A percentile compares a stretch with the other conserved stretches of the same genome.
phyloP scores from a whole-genome alignment of 2,329 filamentous ascomycete genomes.

The Penicillium sp. region DNA sequence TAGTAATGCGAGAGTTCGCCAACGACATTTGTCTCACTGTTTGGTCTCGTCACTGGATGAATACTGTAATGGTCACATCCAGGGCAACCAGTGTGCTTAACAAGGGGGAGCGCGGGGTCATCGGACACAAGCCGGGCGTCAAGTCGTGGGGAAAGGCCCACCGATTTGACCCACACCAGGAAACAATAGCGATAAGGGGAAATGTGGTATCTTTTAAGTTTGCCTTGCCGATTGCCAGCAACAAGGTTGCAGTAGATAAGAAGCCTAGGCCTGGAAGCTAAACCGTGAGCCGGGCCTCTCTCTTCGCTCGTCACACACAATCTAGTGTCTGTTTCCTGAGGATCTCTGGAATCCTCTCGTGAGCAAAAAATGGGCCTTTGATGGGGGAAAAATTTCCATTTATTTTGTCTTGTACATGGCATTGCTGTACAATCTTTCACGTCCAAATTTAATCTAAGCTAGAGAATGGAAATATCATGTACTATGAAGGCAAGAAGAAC shows the following conservation, averaged over 20 bases:
- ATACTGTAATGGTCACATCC: not conserved
- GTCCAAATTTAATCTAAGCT: too few species aligned
- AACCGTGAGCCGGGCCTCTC: too few species aligned
- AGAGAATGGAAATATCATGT: not conserved
- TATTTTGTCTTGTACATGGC: too few species aligned
- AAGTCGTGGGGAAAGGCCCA: slow-evolving; percentile 10
- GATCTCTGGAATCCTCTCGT: too few species aligned
- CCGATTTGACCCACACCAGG: slow-evolving; percentile 4
- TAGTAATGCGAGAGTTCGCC: slow-evolving; percentile 22
- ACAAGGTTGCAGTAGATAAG: not conserved
- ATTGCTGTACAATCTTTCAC: too few species aligned
- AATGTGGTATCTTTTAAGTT: not conserved
- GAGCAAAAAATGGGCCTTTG: too few species aligned
- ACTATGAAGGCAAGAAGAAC: not conserved
- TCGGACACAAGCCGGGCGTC: slow-evolving; percentile 15
- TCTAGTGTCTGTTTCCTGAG: too few species aligned
- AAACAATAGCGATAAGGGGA: slow-evolving; percentile 6
- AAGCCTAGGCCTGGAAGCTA: too few species aligned
- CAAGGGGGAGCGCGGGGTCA: slow-evolving; percentile 16
- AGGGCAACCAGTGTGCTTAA: not conserved
- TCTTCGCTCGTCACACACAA: too few species aligned
- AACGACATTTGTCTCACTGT: not conserved
- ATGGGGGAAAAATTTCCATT: too few species aligned
- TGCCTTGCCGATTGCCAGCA: not conserved
- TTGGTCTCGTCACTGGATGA: not conserved